Evolutionary conservation across 1,284 basidiomycete species (phyloP).

Genomic region (Clitocybe nebularis): DNA sequence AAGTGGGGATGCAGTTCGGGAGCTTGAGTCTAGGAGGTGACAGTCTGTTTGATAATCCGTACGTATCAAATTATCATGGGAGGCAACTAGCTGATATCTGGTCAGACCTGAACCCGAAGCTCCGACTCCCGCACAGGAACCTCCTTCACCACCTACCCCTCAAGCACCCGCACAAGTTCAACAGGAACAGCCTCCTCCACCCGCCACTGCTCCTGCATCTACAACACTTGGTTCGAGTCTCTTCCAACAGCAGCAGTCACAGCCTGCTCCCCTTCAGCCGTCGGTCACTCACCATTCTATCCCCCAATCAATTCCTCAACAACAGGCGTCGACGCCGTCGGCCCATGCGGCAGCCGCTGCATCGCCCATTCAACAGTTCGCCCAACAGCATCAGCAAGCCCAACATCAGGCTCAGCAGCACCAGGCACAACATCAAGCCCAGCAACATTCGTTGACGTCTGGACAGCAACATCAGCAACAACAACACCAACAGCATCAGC

Average conservation of each 20-base stretch:
- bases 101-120: constrained; percentile 29
- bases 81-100: constrained; percentile 10
- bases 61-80: too few relatives aligned
- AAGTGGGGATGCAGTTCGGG: constrained; percentile 81
- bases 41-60: constrained; percentile 48
- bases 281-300: constrained; percentile 32
- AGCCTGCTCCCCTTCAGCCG: constrained; percentile 26
- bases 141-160: constrained; percentile 18
- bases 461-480: constrained; percentile 25
- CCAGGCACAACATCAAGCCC: constrained; percentile 29
- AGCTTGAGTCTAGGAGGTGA: constrained; percentile 71
- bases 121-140: constrained; percentile 17
- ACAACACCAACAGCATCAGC: constrained; percentile 32
- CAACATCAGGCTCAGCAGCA: constrained; percentile 29
- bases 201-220: constrained; percentile 36
- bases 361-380: constrained; percentile 36
- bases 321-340: constrained; percentile 18
- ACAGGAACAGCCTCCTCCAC: constrained; percentile 26
- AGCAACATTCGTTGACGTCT: constrained; percentile 21
- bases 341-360: constrained; percentile 25
- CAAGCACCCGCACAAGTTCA: constrained; percentile 27
- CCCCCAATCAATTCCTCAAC: constrained; percentile 29
- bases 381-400: constrained; percentile 39
- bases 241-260: constrained; percentile 45
- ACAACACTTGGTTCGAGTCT: constrained; percentile 35